phyloP scores from a whole-genome alignment of 2,329 filamentous ascomycete genomes.

The Venturia oleaginea region DNA sequence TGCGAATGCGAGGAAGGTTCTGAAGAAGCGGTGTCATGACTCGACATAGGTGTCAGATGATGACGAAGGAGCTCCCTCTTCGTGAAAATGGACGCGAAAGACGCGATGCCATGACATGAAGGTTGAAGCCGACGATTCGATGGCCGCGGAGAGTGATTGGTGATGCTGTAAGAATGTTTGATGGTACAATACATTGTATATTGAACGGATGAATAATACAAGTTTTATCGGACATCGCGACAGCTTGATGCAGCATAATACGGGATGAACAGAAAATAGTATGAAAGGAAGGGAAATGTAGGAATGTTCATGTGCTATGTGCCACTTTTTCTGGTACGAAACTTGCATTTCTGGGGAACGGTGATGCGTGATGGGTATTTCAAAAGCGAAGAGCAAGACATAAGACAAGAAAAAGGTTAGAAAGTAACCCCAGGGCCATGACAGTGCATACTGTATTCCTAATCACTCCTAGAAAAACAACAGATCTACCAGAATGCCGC shows the following conservation, averaged over 20 bases:
- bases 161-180: not conserved
- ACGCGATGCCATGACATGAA: not conserved
- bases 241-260: not conserved
- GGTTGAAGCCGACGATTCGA: too few species aligned
- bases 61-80: not conserved
- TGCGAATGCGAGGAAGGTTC: not conserved
- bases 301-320: not conserved
- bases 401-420: not conserved
- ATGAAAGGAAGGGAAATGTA: not conserved
- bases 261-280: not conserved
- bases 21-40: constrained; percentile 7
- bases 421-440: not conserved
- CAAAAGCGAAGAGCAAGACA: not conserved
- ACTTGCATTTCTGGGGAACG: not conserved
- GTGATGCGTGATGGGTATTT: not conserved
- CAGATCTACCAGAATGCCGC: not conserved
- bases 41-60: not conserved
- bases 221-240: not conserved
- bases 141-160: not conserved
- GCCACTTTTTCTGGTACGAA: not conserved
- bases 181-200: not conserved
- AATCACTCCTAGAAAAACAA: not conserved
- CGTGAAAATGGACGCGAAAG: not conserved
- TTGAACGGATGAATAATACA: not conserved
- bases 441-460: not conserved